Base-by-base conservation (phyloP, 2,329 filamentous ascomycete species). In the Juglanconis juglandina region DNA sequence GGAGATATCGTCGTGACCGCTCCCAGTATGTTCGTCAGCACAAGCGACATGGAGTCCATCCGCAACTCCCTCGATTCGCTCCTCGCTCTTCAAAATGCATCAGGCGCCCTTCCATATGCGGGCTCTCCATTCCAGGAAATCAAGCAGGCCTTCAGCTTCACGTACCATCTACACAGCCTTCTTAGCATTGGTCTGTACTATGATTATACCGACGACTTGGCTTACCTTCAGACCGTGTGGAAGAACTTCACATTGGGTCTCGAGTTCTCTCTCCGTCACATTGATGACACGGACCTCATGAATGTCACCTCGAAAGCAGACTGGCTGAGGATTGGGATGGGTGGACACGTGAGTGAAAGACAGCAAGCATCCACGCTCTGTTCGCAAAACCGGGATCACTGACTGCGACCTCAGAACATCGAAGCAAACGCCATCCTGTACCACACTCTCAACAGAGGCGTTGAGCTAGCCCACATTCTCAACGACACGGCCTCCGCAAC, bases 1-100 rank as follows among this genome's bases (percentile, higher is more conserved):
- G 85, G 85, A 0, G 85, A 88, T 66, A 82, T 87, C 75, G 77
- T 77, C 3, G 82, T 85, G 62, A 79, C 82, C 3, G 74, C 83
- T 0, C 82, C 83, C 4, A 78, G 74, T 33, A 77, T 84, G 8
- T 77, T 81, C 7, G 78, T 85, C 3, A 81, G 79, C 6, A 85
- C 82, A 0, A 78, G 79, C 34, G 82, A 85, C 65, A 70, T 83
- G 47, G 72, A 77, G n/a, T 76, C 77, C 34, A 73, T 84, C 5
- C 74, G 76, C 17, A 82, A 82, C 61, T 79, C 79, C 0, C 64
- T 86, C 3, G 75, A 79, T 59, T 74, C 75, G 0, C 73, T 82
- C 61, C 82, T 82, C 49, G 73, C 73, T 0, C 60, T 77, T 3
- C 80, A 83, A 58, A 74, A 72, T 33, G 46, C 7, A 4, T 62